Conservation (phyloP, 129 eudicot genomes). For the Heracleum sosnowskyi region DNA sequence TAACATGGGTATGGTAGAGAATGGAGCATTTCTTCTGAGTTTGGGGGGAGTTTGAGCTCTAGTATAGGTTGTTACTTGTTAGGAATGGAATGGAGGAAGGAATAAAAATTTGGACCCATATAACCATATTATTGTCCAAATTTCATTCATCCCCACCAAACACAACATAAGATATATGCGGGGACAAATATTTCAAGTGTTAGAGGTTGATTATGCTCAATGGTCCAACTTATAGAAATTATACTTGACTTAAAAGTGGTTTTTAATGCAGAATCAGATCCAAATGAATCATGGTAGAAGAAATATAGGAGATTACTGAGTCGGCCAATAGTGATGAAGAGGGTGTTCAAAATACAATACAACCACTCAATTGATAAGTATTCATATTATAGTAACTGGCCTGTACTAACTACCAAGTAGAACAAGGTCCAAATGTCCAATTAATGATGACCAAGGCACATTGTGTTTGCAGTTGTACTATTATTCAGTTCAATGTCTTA, state of each 20-base stretch:
- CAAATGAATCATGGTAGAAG: neutral
- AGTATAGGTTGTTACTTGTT: too few relatives aligned
- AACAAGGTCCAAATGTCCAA: neutral
- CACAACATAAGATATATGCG: too few relatives aligned
- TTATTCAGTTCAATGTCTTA: neutral
- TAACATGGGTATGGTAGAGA: too few relatives aligned
- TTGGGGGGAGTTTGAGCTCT: too few relatives aligned
- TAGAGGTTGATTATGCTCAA: neutral
- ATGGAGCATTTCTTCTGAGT: too few relatives aligned
- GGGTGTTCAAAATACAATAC: neutral
- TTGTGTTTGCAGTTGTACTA: neutral
- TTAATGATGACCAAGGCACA: neutral
- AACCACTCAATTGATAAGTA: neutral
- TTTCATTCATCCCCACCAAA: too few relatives aligned
- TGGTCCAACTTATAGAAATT: neutral
- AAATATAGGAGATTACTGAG: neutral
- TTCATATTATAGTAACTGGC: neutral
- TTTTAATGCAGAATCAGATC: neutral
- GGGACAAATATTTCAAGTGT: too few relatives aligned
- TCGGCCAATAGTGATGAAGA: neutral
- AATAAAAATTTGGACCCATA: too few relatives aligned
- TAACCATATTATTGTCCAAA: neutral
- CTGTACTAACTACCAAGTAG: neutral
- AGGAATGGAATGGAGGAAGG: too few relatives aligned
- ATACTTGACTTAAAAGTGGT: neutral